phyloP scores from a whole-genome alignment of 139 green algal species.

The Coelastrella sp. region DNA sequence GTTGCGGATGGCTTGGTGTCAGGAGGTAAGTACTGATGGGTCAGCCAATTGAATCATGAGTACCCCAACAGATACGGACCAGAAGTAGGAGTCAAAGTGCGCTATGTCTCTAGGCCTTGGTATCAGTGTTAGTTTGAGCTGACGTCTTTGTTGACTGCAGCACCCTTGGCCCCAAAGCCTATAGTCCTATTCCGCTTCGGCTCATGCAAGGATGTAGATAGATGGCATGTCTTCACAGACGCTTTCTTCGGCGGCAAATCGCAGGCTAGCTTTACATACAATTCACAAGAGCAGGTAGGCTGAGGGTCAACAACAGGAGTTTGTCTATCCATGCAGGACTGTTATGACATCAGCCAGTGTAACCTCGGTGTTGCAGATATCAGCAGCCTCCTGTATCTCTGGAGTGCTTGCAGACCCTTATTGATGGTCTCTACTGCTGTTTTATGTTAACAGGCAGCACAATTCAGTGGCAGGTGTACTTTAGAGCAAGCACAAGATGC shows the following conservation, averaged over 20 bases:
- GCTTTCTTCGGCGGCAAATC: slow-evolving; percentile 46
- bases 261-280: neutral
- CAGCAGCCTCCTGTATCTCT: neutral
- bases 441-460: neutral
- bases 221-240: slow-evolving; percentile 50
- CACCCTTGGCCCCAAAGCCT: slow-evolving; percentile 14
- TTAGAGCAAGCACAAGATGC: slow-evolving; percentile 18
- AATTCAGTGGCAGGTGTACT: slow-evolving; percentile 27
- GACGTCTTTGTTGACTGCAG: neutral
- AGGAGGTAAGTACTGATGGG: neutral
- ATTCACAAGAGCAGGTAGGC: slow-evolving; percentile 22
- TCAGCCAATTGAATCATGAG: no score
- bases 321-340: neutral
- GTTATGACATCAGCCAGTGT: neutral
- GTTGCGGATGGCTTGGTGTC: slow-evolving; percentile 21
- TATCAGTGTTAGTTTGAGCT: no score
- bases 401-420: no score
- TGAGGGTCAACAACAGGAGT: neutral
- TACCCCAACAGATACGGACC: no score
- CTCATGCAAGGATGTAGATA: slow-evolving; percentile 9
- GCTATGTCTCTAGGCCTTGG: no score
- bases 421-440: neutral
- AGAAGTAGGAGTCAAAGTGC: no score
- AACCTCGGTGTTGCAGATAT: neutral
- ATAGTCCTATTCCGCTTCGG: slow-evolving; percentile 38